Evolutionary conservation across 164 flowering plant genomes (phyloP), one percentile per base, ranked within the genome.

Genomic region (Litsea cubeba): DNA sequence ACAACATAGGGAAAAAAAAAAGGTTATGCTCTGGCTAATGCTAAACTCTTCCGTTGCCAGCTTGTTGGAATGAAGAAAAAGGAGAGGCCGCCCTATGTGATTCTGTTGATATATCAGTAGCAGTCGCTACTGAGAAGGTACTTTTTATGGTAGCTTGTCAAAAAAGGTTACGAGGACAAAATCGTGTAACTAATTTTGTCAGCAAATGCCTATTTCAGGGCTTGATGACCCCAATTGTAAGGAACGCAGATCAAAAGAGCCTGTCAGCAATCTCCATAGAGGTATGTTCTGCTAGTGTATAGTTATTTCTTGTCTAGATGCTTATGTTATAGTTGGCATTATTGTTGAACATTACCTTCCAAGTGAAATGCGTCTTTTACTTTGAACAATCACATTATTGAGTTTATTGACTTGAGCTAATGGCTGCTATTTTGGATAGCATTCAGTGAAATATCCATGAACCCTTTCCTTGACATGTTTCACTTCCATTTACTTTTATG

Each of bases 41-140:
- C 23, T 60, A 14, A 25, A 25, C 28, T 8, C 32, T 63, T 12
- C 17, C 14, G 25, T 63, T 63, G 66, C 70, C 87, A 93, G 98
- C 93, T 75, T 93, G 83, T 77, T 95, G 99, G 99, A 78, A 90
- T 84, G 84, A 74, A 67, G 88, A 80, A 60, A 90, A 92, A 80
- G 97, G 86, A 67, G 98, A 93, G 77, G 73, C 80, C 25, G 49
- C 83, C 68, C 76, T 86, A 30, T 86, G 88, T 71, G 91, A 93
- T 74, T 84, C 95, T 65, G 88, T 93, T 81, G 99, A 95, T 81
- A 91, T 95, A 79, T 91, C 98, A 65, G 85, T 95, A 78, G 99
- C 99, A 63, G 99, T 95, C 76, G 99, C 99, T 71, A 93, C 99
- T 46, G 99, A 95, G 76, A 95, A 91, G 98, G 99, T 93, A 82